Percentiles rank a stretch among this genome's conserved stretches.
phyloP scores from a whole-genome alignment of 192 early-diverging fungal species.

The Umbelopsis ramanniana region DNA sequence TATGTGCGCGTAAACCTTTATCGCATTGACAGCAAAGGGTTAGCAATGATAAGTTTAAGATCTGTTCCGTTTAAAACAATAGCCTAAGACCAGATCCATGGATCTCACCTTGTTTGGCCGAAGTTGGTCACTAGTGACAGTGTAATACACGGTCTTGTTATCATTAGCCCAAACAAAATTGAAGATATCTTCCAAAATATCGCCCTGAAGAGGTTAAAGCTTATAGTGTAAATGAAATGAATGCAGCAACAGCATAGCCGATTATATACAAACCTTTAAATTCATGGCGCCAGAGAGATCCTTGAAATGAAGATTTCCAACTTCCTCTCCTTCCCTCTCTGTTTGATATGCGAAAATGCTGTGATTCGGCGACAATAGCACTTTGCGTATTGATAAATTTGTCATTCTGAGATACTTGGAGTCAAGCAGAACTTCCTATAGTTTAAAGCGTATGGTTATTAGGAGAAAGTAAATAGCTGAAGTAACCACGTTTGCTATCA shows the following conservation, averaged over 20 bases:
- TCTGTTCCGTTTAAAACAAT: background rate
- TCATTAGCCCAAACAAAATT: conserved; percentile 78
- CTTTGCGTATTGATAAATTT: conserved; percentile 51
- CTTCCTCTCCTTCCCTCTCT: conserved; percentile 55
- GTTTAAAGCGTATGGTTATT: background rate
- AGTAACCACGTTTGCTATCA: background rate
- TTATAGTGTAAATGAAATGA: background rate
- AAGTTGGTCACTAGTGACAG: conserved; percentile 69
- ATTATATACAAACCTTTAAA: conserved; percentile 40
- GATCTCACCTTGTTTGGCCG: conserved; percentile 60
- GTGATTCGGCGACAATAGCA: conserved; percentile 56
- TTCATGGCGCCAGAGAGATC: conserved; percentile 41
- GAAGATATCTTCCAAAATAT: conserved; percentile 54
- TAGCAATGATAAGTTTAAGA: background rate
- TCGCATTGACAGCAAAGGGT: background rate
- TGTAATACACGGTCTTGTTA: conserved; percentile 65
- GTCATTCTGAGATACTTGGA: conserved; percentile 49
- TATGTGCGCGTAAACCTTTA: conserved; percentile 56
- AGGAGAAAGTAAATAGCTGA: background rate
- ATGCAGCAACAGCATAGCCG: background rate
- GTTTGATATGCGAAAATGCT: conserved; percentile 57
- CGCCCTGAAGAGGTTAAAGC: conserved; percentile 16
- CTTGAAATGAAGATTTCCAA: conserved; percentile 55
- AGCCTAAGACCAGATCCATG: conserved; percentile 6
- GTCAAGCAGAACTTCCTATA: conserved; percentile 57